phyloP scores from a whole-genome alignment of 1,284 basidiomycete species.

The Bjerkandera adusta region DNA sequence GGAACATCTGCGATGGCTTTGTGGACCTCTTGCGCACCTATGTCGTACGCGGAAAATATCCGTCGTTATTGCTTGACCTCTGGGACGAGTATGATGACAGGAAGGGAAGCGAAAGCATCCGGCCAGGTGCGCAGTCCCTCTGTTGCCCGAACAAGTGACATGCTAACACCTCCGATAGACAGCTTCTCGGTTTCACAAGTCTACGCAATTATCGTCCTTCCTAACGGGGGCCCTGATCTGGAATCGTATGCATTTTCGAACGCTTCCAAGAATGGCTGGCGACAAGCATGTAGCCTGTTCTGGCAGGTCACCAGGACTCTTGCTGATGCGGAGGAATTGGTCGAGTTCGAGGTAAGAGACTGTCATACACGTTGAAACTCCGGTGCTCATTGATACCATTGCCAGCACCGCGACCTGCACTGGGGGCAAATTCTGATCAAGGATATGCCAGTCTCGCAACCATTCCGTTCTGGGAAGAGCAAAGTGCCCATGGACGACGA shows the following conservation, averaged over 20 bases:
- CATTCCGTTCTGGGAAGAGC: conserved; percentile 21
- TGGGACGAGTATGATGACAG: conserved; percentile 83
- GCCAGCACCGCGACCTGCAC: conserved; percentile 93
- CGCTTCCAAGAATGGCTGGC: conserved; percentile 64
- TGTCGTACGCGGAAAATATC: conserved; percentile 85
- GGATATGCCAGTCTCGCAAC: conserved; percentile 37
- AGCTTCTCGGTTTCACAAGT: conserved; percentile 71
- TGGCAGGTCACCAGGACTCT: conserved; percentile 86
- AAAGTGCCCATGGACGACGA: conserved; percentile 56
- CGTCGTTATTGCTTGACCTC: conserved; percentile 68
- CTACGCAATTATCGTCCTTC: conserved; percentile 87
- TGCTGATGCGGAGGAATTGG: conserved; percentile 73
- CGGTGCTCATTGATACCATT: background rate
- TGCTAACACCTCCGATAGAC: conserved; percentile 41
- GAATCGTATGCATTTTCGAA: conserved; percentile 73
- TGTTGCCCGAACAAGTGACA: background rate
- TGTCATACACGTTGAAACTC: conserved; percentile 1
- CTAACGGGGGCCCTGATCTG: conserved; percentile 87
- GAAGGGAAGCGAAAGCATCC: conserved; percentile 79
- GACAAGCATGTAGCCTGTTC: conserved; percentile 84
- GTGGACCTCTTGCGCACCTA: conserved; percentile 79
- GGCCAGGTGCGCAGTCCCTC: conserved; percentile 63
- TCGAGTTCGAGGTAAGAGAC: conserved; percentile 81
- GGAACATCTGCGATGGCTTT: conserved; percentile 71
- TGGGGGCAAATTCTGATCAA: conserved; percentile 96